phyloP scores from a whole-genome alignment of 2,329 filamentous ascomycete species.

The Colletotrichum godetiae region DNA sequence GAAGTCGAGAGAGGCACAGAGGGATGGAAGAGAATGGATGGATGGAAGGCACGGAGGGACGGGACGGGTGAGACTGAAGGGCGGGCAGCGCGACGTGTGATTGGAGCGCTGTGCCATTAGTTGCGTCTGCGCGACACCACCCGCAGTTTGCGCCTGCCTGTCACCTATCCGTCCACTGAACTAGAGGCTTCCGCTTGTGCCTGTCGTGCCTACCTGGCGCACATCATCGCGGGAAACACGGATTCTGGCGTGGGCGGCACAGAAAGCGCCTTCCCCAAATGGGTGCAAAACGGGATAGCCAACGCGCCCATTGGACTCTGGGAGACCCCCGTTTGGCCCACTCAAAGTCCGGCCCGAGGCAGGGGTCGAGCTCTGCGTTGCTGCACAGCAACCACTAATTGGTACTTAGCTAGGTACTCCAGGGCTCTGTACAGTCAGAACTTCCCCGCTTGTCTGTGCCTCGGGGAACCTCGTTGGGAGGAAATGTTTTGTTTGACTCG shows the following conservation, averaged over 20 bases:
- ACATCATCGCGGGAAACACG: constrained; percentile 9
- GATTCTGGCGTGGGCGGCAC: neutral
- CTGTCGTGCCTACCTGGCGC: neutral
- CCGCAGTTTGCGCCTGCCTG: neutral
- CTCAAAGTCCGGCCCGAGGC: constrained; percentile 24
- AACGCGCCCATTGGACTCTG: constrained; percentile 2
- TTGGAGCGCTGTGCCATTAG: constrained; percentile 22
- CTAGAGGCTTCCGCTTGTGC: neutral
- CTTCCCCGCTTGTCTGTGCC: constrained; percentile 10
- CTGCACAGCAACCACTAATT: constrained; percentile 27
- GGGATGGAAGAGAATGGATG: constrained; percentile 9
- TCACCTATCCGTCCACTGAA: neutral
- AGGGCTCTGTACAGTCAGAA: neutral
- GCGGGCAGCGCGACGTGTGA: constrained; percentile 1
- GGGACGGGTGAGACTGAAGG: constrained; percentile 20
- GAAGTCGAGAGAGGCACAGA: neutral
- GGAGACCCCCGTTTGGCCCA: constrained; percentile 20
- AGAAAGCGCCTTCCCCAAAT: constrained; percentile 17
- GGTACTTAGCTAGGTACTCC: neutral
- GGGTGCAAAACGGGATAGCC: constrained; percentile 1
- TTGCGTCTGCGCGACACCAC: constrained; percentile 6
- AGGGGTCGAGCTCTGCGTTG: constrained; percentile 26
- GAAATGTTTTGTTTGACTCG: constrained; percentile 5
- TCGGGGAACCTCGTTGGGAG: neutral
- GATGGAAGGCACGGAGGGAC: constrained; percentile 8